phyloP scores from a whole-genome alignment of 768 basidiomycete species.

The Rhizopogon vesiculosus region DNA sequence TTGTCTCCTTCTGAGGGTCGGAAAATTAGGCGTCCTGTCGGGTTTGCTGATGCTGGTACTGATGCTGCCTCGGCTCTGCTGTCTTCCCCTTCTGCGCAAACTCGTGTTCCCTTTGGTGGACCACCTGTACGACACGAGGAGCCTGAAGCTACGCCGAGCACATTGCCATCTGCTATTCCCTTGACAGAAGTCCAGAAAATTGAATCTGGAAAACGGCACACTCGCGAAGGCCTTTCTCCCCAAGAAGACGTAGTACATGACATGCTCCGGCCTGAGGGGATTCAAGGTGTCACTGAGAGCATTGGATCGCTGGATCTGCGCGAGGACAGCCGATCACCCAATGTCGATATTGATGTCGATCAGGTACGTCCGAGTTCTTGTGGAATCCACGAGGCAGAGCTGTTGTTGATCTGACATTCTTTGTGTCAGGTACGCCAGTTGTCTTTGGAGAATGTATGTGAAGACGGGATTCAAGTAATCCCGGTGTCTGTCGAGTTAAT shows the following conservation, averaged over 20 bases:
- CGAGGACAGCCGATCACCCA: neutral
- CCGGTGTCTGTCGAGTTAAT: neutral
- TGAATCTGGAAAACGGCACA: no score
- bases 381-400: neutral
- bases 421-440: neutral
- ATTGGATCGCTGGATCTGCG: neutral
- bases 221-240: neutral
- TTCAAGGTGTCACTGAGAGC: neutral
- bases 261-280: neutral
- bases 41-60: no score
- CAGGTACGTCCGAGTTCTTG: neutral
- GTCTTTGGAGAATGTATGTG: neutral
- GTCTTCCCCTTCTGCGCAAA: neutral
- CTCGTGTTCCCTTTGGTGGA: neutral
- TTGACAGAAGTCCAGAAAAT: neutral
- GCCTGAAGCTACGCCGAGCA: no score
- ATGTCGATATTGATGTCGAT: neutral
- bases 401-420: neutral
- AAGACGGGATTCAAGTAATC: neutral
- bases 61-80: no score
- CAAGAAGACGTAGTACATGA: neutral
- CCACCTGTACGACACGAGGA: neutral
- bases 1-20: neutral
- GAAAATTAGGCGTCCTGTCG: neutral
- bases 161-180: neutral